These are phyloP conservation scores for Pseudopyrenochaeta lycopersici DNA, from an alignment of 2,329 filamentous ascomycete species.

Conservation along the genomic window DNA sequence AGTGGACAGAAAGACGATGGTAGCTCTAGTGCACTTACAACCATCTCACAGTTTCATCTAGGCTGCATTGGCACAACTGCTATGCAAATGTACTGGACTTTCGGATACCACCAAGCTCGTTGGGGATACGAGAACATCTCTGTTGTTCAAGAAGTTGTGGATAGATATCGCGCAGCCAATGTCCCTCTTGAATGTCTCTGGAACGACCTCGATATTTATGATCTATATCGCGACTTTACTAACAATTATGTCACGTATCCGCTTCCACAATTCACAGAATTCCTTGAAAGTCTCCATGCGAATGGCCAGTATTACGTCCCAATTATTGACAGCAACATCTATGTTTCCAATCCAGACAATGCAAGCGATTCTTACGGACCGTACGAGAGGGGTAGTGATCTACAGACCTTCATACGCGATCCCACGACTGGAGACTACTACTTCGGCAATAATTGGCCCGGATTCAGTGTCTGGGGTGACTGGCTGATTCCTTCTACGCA, in stretches of 20 bases:
- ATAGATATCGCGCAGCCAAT: constrained; percentile 60
- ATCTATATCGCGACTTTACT: constrained; percentile 64
- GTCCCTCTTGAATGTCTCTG: constrained; percentile 59
- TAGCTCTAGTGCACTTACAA: constrained; percentile 61
- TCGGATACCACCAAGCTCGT: constrained; percentile 82
- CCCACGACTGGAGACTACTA: constrained; percentile 58
- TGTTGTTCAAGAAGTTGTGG: constrained; percentile 49
- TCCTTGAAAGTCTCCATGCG: constrained; percentile 60
- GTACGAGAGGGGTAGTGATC: constrained; percentile 56
- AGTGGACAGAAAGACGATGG: constrained; percentile 73
- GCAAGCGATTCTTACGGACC: constrained; percentile 62
- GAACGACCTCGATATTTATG: constrained; percentile 48
- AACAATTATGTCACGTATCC: constrained; percentile 62
- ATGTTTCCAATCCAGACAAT: constrained; percentile 74
- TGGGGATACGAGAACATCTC: constrained; percentile 71
- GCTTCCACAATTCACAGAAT: constrained; percentile 56
- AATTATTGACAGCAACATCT: constrained; percentile 70
- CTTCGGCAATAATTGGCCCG: constrained; percentile 62
- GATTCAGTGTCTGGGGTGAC: constrained; percentile 66
- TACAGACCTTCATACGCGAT: constrained; percentile 59
- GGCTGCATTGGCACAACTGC: constrained; percentile 73
- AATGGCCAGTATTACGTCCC: constrained; percentile 65
- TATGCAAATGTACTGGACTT: constrained; percentile 72
- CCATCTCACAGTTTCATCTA: constrained; percentile 65
- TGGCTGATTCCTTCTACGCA: constrained; percentile 66